Evolutionary conservation across 225 moss, liverwort and hornwort genomes (phyloP), one percentile per base, ranked within the genome.

Genomic region (Pseudisothecium myosuroides): DNA sequence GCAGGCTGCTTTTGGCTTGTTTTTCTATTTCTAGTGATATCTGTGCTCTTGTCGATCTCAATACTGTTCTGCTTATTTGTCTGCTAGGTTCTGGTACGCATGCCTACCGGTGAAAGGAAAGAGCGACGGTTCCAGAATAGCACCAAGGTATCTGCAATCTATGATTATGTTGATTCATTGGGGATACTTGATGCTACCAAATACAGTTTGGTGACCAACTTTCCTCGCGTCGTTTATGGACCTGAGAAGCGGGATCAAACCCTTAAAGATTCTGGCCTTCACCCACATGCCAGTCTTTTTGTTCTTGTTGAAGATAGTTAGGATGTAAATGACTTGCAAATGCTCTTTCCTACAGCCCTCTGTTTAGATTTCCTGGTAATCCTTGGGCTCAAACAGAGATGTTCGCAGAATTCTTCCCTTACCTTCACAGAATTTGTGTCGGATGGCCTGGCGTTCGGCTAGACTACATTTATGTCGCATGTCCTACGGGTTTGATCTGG

Each of bases 221-320:
- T 98, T 86, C 98, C 98, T 43, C 93, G 96, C 65, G 94, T 92
- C 80, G 96, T 98, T 29, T 98, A 98, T 92, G 98, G 98, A 80
- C 95, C 98, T 45, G 96, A 96, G 87, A 96, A 94, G 92, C 91
- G 94, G 89, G 90, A 87, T 71, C 90, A 91, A 76, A 94, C 96
- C 56, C 95, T 98, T 31, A 96, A 94, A 89, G 96, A 95, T 75
- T 94, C 95, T 58, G 97, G 95, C 52, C 96, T 98, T 76, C 98
- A 98, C 85, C 98, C 98, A 41, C 95, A 98, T 67, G 97, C 96
- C 79, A 98, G 96, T 91, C 95, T 98, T 80, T 98, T 98, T 93
- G 96, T 98, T 87, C 95, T 94, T 91, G 95, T 94, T 67, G 94
- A 96, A 85, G 96, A 96, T 92, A 94, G 85, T 86, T 97, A 96